Base-by-base conservation (phyloP, 2,329 filamentous ascomycete genomes). In the Fusarium algeriense region DNA sequence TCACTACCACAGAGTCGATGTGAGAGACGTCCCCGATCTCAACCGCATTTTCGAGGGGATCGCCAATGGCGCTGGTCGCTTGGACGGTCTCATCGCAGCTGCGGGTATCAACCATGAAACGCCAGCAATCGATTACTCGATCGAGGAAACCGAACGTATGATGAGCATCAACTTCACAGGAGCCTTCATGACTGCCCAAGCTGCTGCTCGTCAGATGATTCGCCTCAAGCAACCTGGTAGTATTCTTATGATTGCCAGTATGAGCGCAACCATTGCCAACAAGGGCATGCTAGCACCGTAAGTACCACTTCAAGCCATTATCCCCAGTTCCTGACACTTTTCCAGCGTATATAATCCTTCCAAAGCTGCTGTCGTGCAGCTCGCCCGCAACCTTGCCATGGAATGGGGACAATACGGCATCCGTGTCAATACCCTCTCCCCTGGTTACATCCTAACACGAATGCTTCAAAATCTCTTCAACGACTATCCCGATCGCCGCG, bases 151-250 rank as follows among this genome's bases (percentile, higher is more conserved):
- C 78, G 90, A 94, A 79, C 88, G 90, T 80, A 93, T 97, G 85
- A 87, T 97, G 81, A 88, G 92, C 76, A 91, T 95, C 77, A 97
- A 98, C 81, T 86, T 97, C 74, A 96, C 90, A n/a, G 95, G 94
- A 15, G 90, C 88, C 32, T 93, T 94, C 82, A 89, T 95, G 87
- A 97, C 93, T 70, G 93, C 94, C 30, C 93, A 95, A 84, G 93
- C 93, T 23, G 93, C 93, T n/a, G 95, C 94, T 37, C 87, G 91
- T 60, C 92, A 96, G 79, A 90, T 93, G 87, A 83, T 90, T 26
- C 85, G 86, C 54, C 83, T 88, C 32, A 85, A 88, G 62, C 84
- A 82, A 30, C 82, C 83, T 9, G 90, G 90, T 1, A 91, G 88
- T 77, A 87, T 93, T 65, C 88, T 89, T 17, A 80, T 93, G 76